Conservation (phyloP, 2,329 filamentous ascomycete genomes). For the Aspergillus sp. region DNA sequence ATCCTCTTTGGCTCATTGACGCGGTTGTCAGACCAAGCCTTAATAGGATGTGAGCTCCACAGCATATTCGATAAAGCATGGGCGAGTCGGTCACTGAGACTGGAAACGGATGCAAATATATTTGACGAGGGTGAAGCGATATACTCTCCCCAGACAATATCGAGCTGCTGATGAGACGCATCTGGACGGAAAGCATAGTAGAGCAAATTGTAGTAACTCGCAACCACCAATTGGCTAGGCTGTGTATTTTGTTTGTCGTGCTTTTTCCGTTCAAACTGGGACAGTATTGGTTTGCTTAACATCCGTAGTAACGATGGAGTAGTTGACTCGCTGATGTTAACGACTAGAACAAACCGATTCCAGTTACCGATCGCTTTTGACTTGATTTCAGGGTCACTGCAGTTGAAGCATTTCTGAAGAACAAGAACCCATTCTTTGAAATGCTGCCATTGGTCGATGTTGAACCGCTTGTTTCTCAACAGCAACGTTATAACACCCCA, state of each 20-base stretch:
- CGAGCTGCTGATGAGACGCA: conserved; percentile 63
- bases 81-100: conserved; percentile 61
- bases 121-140: conserved; percentile 64
- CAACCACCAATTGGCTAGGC: conserved; percentile 60
- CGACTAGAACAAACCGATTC: conserved; percentile 77
- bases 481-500: conserved; percentile 84
- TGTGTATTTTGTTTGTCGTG: conserved; percentile 50
- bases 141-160: conserved; percentile 75
- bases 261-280: conserved; percentile 67
- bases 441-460: conserved; percentile 68
- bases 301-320: conserved; percentile 58
- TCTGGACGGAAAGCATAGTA: conserved; percentile 80
- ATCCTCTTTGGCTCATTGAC: conserved; percentile 62
- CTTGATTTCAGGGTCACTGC: conserved; percentile 67
- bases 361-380: conserved; percentile 80
- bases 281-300: conserved; percentile 67
- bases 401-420: conserved; percentile 82
- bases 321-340: conserved; percentile 63
- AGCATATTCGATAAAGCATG: conserved; percentile 71
- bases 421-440: conserved; percentile 74
- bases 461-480: conserved; percentile 60
- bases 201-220: conserved; percentile 74
- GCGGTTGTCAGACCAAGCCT: conserved; percentile 73
- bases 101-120: conserved; percentile 51
- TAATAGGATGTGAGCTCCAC: conserved; percentile 45